phyloP scores from a whole-genome alignment of 306 rosid species.

The Quercus ilex region DNA sequence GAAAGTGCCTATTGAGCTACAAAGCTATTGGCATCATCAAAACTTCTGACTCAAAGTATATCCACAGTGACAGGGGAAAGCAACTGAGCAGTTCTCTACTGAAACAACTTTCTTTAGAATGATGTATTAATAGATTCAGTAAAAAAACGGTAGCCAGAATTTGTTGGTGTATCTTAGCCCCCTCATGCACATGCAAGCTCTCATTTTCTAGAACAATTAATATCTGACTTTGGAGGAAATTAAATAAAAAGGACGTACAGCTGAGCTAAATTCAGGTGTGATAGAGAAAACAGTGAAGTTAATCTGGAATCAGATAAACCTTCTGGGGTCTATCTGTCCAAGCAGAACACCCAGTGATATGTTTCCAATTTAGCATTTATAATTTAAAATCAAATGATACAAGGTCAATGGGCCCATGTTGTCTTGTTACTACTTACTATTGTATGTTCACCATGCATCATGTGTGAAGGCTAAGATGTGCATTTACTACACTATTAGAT shows the following conservation, averaged over 20 bases:
- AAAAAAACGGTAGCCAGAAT: neutral
- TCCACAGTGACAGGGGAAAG: neutral
- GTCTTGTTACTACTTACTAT: neutral
- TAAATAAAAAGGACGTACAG: neutral
- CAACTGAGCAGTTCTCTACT: slow-evolving; percentile 5
- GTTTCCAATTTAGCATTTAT: neutral
- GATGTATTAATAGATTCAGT: neutral
- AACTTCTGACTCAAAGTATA: slow-evolving; percentile 2
- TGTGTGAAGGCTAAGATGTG: neutral
- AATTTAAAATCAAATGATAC: neutral
- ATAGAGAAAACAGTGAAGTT: neutral
- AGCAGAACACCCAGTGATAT: neutral
- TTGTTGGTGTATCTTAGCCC: neutral
- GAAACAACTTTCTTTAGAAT: neutral
- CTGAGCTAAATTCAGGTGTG: neutral
- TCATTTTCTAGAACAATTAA: neutral
- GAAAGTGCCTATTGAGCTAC: too few relatives aligned
- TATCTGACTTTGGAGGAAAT: neutral
- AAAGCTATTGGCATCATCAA: neutral
- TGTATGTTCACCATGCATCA: neutral
- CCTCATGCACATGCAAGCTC: neutral
- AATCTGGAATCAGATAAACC: neutral
- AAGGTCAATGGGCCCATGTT: neutral
- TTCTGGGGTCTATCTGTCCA: neutral
- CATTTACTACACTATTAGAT: neutral